Evolutionary conservation across 441 rosid genomes (phyloP), one percentile per base, ranked within the genome.

Genomic region (Pelargonium myrrhifolium): DNA sequence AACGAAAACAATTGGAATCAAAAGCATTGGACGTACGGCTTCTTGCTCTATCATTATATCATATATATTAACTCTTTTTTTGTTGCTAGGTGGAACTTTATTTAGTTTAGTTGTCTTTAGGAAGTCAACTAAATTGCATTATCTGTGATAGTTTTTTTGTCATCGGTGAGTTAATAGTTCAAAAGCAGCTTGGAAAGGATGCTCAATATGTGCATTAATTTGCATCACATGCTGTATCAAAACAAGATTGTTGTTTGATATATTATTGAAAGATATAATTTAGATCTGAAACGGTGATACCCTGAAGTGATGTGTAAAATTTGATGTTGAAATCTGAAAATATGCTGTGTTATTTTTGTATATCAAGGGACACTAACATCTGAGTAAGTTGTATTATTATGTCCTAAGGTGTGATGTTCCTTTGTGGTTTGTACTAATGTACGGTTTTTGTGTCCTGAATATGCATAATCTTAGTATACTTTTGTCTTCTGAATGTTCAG

Each of bases 11-110:
- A 51, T 62, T 93, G 70, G 85, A 85, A 74, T 70, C 76, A 65
- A 83, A 84, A 84, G 88, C 89, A 62, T 77, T 90, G 74, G 88
- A 85, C 80, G 96, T 90, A 82, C 74, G 83, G 21, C 66, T 58
- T 21, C 39, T n/a, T 51, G 62, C 9, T 65, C 65, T 22, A 55
- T 43, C 7, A 62, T 55, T 39, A 51, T 39, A 35, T 43, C n/a
- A n/a, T n/a, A n/a, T n/a, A 39, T 43, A 22, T 20, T 35, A 9
- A 35, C 39, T 62, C 51, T 42, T 2, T 28, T 14, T 72, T 65
- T 79, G 35, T 70, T 66, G 9, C 62, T 42, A 6, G 64, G 65
- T 17, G n/a, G 6, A 7, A 64, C 56, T 56, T 51, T 53, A 9
- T 21, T 51, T 7, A n/a, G 10, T 39, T 11, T 17, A 26, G 69